These are phyloP conservation scores for Porpolomopsis calyptriformis DNA, from an alignment of 768 basidiomycete species.

Conservation along the genomic window DNA sequence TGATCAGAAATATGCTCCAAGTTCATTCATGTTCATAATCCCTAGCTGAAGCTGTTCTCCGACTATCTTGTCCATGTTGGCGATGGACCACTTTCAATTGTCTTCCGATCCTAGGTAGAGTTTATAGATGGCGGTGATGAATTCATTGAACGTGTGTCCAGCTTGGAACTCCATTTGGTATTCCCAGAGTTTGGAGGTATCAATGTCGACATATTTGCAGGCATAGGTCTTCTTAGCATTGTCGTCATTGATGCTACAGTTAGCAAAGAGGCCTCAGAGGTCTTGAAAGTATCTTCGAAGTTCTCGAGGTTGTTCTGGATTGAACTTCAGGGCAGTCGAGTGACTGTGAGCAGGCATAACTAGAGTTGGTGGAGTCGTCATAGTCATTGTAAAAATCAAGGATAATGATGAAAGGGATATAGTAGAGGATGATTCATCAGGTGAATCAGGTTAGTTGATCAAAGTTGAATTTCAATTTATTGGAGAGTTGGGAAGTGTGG, in stretches of 20 bases:
- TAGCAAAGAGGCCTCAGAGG: slow-evolving; percentile 10
- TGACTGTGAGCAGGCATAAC: slow-evolving; percentile 16
- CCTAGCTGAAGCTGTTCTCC: slow-evolving; percentile 10
- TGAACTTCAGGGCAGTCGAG: slow-evolving; percentile 12
- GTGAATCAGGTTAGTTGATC: no score
- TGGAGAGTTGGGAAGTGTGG: no score
- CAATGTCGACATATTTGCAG: slow-evolving; percentile 8
- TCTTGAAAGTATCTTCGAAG: slow-evolving; percentile 13
- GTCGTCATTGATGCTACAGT: slow-evolving; percentile 5
- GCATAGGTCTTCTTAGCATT: slow-evolving; percentile 13
- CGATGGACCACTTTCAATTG: slow-evolving; percentile 10
- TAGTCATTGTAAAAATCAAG: no score
- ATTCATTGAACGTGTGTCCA: slow-evolving; percentile 12
- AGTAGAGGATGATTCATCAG: no score
- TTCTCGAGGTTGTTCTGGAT: slow-evolving; percentile 10
- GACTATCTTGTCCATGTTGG: slow-evolving; percentile 17
- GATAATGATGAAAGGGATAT: no score
- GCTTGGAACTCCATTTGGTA: slow-evolving; percentile 6
- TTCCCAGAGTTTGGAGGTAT: slow-evolving; percentile 15
- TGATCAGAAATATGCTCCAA: slow-evolving; percentile 13
- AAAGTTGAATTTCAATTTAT: no score
- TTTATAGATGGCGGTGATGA: slow-evolving; percentile 15
- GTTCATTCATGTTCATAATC: slow-evolving; percentile 8
- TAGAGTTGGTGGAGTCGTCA: neutral
- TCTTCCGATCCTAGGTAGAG: slow-evolving; percentile 16